These are phyloP conservation scores for Paecilomyces formosus DNA, from an alignment of 2,329 filamentous ascomycete genomes.

Conservation along the genomic window DNA sequence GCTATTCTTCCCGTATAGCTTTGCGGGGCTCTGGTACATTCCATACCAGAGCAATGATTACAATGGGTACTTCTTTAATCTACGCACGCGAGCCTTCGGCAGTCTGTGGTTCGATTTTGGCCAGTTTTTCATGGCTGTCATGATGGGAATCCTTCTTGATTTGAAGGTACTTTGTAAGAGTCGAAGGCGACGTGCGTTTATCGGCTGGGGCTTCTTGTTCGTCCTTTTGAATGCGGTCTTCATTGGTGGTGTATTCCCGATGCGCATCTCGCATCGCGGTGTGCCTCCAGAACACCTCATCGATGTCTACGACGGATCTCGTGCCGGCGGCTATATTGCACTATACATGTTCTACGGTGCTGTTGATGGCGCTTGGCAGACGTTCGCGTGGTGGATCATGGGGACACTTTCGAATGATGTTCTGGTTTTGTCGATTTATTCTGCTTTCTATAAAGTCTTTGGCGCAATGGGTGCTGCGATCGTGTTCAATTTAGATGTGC, in stretches of 20 bases:
- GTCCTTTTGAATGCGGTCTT: slow-evolving; percentile 13
- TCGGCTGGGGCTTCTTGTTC: slow-evolving; percentile 10
- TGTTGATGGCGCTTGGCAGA: slow-evolving; percentile 11
- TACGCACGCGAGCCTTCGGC: slow-evolving; percentile 15
- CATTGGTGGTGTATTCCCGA: slow-evolving; percentile 12
- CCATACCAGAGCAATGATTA: slow-evolving; percentile 17
- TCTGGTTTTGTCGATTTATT: slow-evolving; percentile 12
- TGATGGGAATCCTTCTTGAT: slow-evolving; percentile 12
- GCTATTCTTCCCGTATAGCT: slow-evolving; percentile 14
- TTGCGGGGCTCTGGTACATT: slow-evolving; percentile 13
- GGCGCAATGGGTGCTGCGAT: slow-evolving; percentile 13
- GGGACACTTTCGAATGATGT: slow-evolving; percentile 11
- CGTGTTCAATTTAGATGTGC: slow-evolving; percentile 11
- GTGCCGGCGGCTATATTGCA: slow-evolving; percentile 8
- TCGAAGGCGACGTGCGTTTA: slow-evolving; percentile 12
- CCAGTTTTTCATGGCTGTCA: slow-evolving; percentile 12
- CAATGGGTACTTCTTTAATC: slow-evolving; percentile 14
- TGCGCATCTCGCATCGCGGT: slow-evolving; percentile 7
- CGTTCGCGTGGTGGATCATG: slow-evolving; percentile 14
- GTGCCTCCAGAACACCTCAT: slow-evolving; percentile 6
- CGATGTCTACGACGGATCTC: slow-evolving; percentile 5
- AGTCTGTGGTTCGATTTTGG: slow-evolving; percentile 13
- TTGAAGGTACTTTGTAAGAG: slow-evolving; percentile 8
- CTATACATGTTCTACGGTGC: slow-evolving; percentile 10
- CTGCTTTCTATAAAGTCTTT: slow-evolving; percentile 14